These are phyloP conservation scores for Fusarium nisikadoi DNA, from an alignment of 2,329 filamentous ascomycete genomes.

Conservation along the genomic window DNA sequence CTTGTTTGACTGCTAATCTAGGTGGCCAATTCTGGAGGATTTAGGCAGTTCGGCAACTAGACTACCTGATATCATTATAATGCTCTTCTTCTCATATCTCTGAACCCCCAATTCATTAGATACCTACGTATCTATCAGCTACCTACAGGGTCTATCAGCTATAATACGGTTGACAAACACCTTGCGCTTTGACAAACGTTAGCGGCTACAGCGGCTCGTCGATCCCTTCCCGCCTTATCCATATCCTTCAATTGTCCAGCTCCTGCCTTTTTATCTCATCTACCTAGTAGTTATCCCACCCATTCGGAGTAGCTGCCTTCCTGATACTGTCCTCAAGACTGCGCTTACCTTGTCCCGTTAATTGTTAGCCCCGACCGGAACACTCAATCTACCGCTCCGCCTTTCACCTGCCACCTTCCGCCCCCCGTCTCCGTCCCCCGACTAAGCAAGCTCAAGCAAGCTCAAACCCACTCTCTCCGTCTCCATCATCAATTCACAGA, in stretches of 20 bases:
- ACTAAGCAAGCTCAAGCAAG: conserved; percentile 10
- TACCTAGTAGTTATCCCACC: neutral
- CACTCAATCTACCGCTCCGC: conserved; percentile 32
- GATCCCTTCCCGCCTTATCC: conserved; percentile 26
- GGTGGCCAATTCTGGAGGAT: conserved; percentile 4
- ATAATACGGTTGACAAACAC: neutral
- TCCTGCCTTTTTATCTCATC: conserved; percentile 14
- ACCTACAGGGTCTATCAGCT: neutral
- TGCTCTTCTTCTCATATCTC: neutral
- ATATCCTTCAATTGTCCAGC: conserved; percentile 5
- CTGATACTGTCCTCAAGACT: neutral
- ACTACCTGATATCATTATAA: neutral
- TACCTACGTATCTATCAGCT: too few relatives aligned
- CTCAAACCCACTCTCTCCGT: conserved; percentile 23
- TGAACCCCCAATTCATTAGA: conserved; percentile 1
- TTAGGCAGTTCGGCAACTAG: conserved; percentile 4
- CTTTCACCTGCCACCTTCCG: conserved; percentile 23
- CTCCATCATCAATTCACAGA: conserved; percentile 29
- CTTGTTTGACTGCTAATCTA: conserved; percentile 4
- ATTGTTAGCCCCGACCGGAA: conserved; percentile 30
- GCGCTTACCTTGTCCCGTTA: conserved; percentile 1
- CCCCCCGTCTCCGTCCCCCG: conserved; percentile 33
- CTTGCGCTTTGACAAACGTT: conserved; percentile 10
- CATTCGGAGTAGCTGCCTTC: conserved; percentile 4
- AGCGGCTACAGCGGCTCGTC: conserved; percentile 31